Evolutionary conservation across 495 filamentous ascomycete species (phyloP).

Genomic region (Cryomyces antarcticus): DNA sequence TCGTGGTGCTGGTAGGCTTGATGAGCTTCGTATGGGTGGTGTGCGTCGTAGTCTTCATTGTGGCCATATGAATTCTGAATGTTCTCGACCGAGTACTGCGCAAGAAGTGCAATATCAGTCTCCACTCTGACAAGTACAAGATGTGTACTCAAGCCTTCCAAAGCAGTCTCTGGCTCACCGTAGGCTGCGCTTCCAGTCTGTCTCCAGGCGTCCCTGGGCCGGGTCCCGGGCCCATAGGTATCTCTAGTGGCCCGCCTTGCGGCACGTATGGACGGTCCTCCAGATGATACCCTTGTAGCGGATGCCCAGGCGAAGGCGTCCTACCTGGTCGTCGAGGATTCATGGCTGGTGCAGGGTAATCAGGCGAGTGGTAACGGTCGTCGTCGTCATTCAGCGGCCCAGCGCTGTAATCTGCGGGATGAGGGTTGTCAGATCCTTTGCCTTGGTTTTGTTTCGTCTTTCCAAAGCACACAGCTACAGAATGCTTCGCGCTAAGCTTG

Average conservation of each 20-base stretch:
- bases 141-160: not conserved
- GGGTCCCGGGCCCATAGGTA: constrained; percentile 37
- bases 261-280: constrained; percentile 8
- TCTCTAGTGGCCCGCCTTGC: constrained; percentile 28
- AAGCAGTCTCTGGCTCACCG: constrained; percentile 27
- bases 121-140: not conserved
- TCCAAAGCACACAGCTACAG: not conserved
- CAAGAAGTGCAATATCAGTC: not conserved
- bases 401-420: not conserved
- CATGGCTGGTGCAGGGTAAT: not conserved
- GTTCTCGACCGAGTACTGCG: constrained; percentile 61
- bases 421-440: not conserved
- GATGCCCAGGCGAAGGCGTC: not conserved
- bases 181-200: constrained; percentile 48
- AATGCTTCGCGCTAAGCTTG: not conserved
- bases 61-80: constrained; percentile 49
- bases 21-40: constrained; percentile 16
- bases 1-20: constrained; percentile 18
- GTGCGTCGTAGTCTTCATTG: constrained; percentile 41
- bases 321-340: not conserved
- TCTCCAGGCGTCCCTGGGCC: constrained; percentile 36
- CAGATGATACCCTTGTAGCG: constrained; percentile 6
- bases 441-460: not conserved
- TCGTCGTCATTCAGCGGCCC: not conserved
- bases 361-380: not conserved